Evolutionary conservation across 352 stramenopile genomes (phyloP), one percentile per base, ranked within the genome.

Genomic region (Globisporangium splendens): DNA sequence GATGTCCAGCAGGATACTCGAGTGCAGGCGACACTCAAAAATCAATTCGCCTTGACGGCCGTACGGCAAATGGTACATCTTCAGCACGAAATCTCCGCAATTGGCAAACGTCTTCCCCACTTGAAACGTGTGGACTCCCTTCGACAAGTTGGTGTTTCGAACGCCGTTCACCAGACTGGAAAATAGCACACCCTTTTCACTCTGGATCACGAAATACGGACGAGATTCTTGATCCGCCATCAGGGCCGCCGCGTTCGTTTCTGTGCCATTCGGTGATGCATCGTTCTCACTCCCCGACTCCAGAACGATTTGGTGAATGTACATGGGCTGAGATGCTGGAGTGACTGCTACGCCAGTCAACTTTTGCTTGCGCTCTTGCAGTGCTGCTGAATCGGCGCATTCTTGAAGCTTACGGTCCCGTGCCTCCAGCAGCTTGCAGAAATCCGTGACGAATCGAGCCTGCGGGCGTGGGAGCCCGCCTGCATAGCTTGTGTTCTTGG

Each of bases 61-160:
- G 46, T 91, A 92, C n/a, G 86, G 86, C 56, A 95, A 69, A 56
- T 95, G 82, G 55, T 95, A 95, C 83, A 95, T 94, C 62, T 92
- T 91, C 22, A 95, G 62, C 24, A 76, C 48, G 18, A 95, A 65
- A 46, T 95, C 86, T 31, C 72, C 72, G 62, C 84, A 91, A 46
- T 79, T 68, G 17, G 72, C 42, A 24, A 93, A 72, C 14, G 73
- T 82, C 47, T 81, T 83, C 43, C 55, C 73, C 21, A 95, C 86
- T 46, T 74, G 74, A 52, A 89, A 95, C 21, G 72, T 52, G 50
- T 95, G 78, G 15, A 74, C 51, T 8, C 82, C 81, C 17, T 58
- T 65, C 11, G 75, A 73, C 13, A 92, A 46, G 59, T 85, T 68
- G 13, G 83, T 76, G 60, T 91, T 75, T 41, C 79, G 77, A 1